These are phyloP conservation scores for Colletotrichum spaethianum DNA, from an alignment of 2,329 filamentous ascomycete genomes.

Conservation along the genomic window DNA sequence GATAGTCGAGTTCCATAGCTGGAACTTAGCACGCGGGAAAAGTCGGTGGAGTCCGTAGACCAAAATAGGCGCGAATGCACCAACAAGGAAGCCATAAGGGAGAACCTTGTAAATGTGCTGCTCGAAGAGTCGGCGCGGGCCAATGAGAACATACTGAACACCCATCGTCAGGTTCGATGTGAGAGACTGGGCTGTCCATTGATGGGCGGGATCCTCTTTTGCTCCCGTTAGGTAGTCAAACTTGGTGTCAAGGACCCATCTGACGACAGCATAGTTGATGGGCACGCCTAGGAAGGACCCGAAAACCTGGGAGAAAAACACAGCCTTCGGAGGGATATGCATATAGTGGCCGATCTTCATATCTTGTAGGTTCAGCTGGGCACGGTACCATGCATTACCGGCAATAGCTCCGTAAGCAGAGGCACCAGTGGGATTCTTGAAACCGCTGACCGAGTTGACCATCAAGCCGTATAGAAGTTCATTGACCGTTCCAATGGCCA, in stretches of 20 bases:
- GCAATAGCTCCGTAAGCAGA: constrained; percentile 71
- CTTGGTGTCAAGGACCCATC: constrained; percentile 72
- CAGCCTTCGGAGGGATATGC: constrained; percentile 70
- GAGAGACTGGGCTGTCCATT: constrained; percentile 73
- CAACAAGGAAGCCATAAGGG: constrained; percentile 68
- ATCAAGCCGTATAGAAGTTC: constrained; percentile 73
- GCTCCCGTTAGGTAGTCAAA: constrained; percentile 67
- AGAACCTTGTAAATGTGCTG: constrained; percentile 62
- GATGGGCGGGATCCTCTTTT: constrained; percentile 67
- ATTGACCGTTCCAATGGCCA: constrained; percentile 55
- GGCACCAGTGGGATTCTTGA: constrained; percentile 70
- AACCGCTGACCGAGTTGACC: constrained; percentile 61
- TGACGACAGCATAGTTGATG: constrained; percentile 73
- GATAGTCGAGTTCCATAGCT: constrained; percentile 74
- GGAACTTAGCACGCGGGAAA: constrained; percentile 68
- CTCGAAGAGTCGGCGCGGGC: constrained; percentile 57
- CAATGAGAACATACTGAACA: constrained; percentile 73
- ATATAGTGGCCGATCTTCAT: constrained; percentile 62
- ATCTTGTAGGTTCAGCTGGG: constrained; percentile 70
- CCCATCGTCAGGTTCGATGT: constrained; percentile 66
- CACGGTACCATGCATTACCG: constrained; percentile 73
- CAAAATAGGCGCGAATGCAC: constrained; percentile 59
- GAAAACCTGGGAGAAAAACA: constrained; percentile 74
- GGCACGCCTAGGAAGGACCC: constrained; percentile 71
- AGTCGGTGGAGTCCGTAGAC: constrained; percentile 66